Base-by-base conservation (phyloP, 768 basidiomycete species). In the Ramaria rubella region DNA sequence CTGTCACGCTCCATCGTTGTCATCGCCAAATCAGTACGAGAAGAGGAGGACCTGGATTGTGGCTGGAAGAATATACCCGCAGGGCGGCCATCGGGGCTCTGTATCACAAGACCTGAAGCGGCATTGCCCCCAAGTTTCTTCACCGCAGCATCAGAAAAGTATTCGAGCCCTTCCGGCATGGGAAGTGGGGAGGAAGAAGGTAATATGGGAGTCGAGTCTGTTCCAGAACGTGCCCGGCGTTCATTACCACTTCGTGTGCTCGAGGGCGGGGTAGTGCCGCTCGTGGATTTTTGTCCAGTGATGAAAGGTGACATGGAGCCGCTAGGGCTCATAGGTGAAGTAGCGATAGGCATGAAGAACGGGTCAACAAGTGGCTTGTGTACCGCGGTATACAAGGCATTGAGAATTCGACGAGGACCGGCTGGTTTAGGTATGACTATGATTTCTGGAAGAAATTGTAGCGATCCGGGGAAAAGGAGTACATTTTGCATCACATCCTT, bases 351-450 rank as follows among this genome's bases (percentile, higher is more conserved):
- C 0, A 81, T 71, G 65, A 98, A 96, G 68, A 86, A 88, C 0
- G 94, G 90, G 66, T 99, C 95, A 29, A 99, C 82, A 11, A 82
- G 66, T 0, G 96, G 94, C 61, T 85, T 89, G 8, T 81, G 87
- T 49, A 90, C 78, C 1, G 94, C 94, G 4, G 91, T 97, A 67
- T 95, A 88, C 17, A 99, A 75, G 24, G 94, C 88, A 21, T 94
- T 94, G 62, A 99, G 74, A 63, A 97, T 86, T 8, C 95, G 83
- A 36, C 95, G 83, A 6, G 96, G 96, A 4, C 96, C 95, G 17
- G 90, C 94, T 9, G 95, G 95, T 71, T 98, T 99, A 21, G 94
- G 95, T 36, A 98, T 86, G 62, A 99, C 91, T 80, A 98, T 90
- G 27, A 99, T 82, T 63, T 99, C 96, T 1, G 96, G 86, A 11